Evolutionary conservation across 257 asterid genomes (phyloP).

Genomic region (Nicotiana tomentosiformis): DNA sequence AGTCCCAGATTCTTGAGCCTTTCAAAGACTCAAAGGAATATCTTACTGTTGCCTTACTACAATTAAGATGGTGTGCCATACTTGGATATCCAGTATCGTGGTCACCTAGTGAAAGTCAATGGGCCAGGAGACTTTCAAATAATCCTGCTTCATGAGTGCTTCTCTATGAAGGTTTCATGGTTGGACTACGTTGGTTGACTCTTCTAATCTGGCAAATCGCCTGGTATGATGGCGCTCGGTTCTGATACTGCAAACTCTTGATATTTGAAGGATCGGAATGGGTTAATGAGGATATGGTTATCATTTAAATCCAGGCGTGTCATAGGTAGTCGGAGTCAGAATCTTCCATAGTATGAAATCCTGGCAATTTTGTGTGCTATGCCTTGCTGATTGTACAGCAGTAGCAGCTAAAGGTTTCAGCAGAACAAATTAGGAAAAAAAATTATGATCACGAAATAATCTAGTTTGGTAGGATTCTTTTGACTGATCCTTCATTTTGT

Average conservation of each 20-base stretch:
- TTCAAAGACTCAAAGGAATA: conserved; percentile 39
- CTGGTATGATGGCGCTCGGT: background rate
- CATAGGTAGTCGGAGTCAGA: background rate
- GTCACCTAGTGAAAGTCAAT: conserved; percentile 55
- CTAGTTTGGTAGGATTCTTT: background rate
- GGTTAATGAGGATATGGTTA: background rate
- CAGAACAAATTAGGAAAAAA: background rate
- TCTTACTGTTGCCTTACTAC: conserved; percentile 50
- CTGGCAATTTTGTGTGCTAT: background rate
- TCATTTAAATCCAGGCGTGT: conserved; percentile 3
- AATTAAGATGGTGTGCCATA: conserved; percentile 71
- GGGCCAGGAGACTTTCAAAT: conserved; percentile 61
- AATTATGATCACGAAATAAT: background rate
- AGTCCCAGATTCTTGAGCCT: conserved; percentile 38
- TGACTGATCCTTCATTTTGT: background rate
- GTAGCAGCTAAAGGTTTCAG: background rate
- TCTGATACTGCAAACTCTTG: background rate
- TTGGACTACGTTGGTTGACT: background rate
- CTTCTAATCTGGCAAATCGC: background rate
- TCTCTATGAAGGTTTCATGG: conserved; percentile 3
- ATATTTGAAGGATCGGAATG: background rate
- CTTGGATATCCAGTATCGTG: conserved; percentile 43
- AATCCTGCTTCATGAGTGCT: conserved; percentile 29
- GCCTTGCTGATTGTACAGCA: conserved; percentile 3
- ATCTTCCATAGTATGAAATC: background rate